Evolutionary conservation across 306 rosid genomes (phyloP), one percentile per base, ranked within the genome.

Genomic region (Trifolium dubium): DNA sequence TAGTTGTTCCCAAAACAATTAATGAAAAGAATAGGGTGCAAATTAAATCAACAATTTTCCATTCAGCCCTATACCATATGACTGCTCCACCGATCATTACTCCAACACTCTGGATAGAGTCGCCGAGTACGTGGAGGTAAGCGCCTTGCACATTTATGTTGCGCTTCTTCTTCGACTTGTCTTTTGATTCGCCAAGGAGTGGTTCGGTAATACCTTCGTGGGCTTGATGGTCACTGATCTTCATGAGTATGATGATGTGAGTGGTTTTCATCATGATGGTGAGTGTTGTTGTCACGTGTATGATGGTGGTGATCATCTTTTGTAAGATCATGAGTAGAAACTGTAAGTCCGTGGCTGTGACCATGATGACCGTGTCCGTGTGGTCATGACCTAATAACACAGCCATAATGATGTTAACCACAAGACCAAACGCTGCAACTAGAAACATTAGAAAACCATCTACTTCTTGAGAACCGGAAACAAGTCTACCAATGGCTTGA

Each of bases 51-150:
- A 88, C 91, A 64, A 90, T 81, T 75, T 81, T 79, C 96, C 92
- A 90, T 56, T 73, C 51, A 3, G 92, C 92, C 2, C 88, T 83
- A 47, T 71, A 81, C 96, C 96, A 90, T 83, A 90, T 86, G 64
- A 86, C 55, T 58, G 86, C 96, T 65, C 96, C 96, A 4, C 92
- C 96, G 1, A 90, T 90, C 96, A 90, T 90, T 32, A 90, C 96
- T 40, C 96, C 92, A 6, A 90, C 51, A 73, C 96, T 90, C 63
- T 90, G 96, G 67, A 85, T 44, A 2, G 85, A 88, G 85, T 90
- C 96, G 60, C 96, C 92, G 13, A 90, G 92, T 14, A 90, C 96
- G 55, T 90, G 92, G 64, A 90, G 96, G 83, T 88, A 90, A 40
- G 96, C 96, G 41, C 96, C 92, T 64, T 82, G 88, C 31, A 90